Evolutionary conservation across 2,329 filamentous ascomycete genomes (phyloP).

Genomic region (Aspergillus vadensis): DNA sequence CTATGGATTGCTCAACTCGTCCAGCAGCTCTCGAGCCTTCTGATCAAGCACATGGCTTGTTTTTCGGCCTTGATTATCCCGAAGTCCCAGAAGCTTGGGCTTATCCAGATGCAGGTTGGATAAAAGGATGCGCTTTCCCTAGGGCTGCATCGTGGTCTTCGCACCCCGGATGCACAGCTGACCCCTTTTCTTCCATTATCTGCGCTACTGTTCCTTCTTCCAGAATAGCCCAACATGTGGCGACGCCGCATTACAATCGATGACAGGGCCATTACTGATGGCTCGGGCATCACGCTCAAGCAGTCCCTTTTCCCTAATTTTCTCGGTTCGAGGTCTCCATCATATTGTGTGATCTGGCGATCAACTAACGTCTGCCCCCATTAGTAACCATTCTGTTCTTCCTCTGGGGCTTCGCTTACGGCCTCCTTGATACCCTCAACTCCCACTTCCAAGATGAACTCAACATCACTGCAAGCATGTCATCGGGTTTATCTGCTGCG

Average conservation of each 20-base stretch:
- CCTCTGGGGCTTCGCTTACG: not conserved
- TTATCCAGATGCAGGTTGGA: not conserved
- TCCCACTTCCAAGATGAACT: constrained; percentile 10
- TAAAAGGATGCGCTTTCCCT: not conserved
- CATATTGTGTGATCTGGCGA: too few species aligned
- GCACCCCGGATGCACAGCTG: too few species aligned
- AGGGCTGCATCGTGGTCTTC: not conserved
- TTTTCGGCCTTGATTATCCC: not conserved
- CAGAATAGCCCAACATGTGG: not conserved
- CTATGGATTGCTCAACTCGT: not conserved
- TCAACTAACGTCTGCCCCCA: not conserved
- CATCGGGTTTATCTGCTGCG: not conserved
- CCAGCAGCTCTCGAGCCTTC: not conserved
- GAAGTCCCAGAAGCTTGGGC: not conserved
- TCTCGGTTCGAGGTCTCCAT: not conserved
- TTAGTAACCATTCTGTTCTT: constrained; percentile 1
- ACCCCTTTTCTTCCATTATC: not conserved
- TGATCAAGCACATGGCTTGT: not conserved
- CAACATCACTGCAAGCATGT: constrained; percentile 6
- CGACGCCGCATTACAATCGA: not conserved
- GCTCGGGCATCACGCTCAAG: not conserved
- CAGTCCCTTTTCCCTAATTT: not conserved
- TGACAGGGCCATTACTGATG: constrained; percentile 1
- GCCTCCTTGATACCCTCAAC: constrained; percentile 7
- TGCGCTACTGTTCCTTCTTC: not conserved